Base-by-base conservation (phyloP, 108 stramenopile genomes). In the Nitzschia inconspicua region DNA sequence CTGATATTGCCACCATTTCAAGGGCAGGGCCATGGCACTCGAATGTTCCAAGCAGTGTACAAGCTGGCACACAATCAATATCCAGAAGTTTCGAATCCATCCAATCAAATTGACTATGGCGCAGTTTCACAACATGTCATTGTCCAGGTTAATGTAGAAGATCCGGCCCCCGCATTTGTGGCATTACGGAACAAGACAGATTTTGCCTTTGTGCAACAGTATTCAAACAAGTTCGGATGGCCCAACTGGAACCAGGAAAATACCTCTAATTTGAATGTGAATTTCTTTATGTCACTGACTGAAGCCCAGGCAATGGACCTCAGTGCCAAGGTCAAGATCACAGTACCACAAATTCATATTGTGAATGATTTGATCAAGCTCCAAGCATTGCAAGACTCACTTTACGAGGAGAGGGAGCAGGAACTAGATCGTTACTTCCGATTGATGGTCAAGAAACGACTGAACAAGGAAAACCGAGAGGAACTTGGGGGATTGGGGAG, bases 361-460 rank as follows among this genome's bases (percentile, higher is more conserved):
- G 78, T 82, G 8, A 66, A 79, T 48, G 86, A 92, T 44, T 47
- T 92, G 10, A 58, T 70, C 46, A 78, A 77, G 56, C 65, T 84
- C 3, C 63, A 53, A 39, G 32, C 41, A 8, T 22, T 76, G 3
- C 47, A 49, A 19, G 27, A 26, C 3, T 13, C 44, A n/a, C 29
- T 53, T n/a, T 22, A 25, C 6, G 6, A 34, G 13, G 18, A 30
- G 18, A 18, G 28, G 42, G 60, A 23, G n/a, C 46, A 65, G 4
- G 44, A 39, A 0, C n/a, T 54, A 5, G 70, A 75, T 47, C 65
- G 63, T 58, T 37, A 19, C 26, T 94, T 78, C 51, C 85, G 89
- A 25, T 57, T 94, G 4, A 81, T 88, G 84, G 78, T 94, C 4
- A 94, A 94, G 62, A 79, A 75, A 61, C 79, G 86, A 27, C 42